Conservation (phyloP, 1,139 yeast species). For the Scheffersomyces segobiensis region DNA sequence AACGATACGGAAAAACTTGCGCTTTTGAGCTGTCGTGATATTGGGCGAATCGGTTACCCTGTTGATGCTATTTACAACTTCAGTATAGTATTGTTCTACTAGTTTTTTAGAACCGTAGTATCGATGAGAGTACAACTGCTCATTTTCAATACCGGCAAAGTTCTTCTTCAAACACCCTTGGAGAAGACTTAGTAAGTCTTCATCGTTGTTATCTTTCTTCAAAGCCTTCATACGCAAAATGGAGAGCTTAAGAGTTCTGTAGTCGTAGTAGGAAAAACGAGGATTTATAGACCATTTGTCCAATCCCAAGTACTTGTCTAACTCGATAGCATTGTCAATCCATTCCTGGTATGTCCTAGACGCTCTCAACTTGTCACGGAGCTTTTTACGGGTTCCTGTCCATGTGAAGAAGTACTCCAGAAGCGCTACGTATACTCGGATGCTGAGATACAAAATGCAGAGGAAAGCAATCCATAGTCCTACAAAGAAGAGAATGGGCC, state of each 20-base stretch:
- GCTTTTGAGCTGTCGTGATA: slow-evolving; percentile 43
- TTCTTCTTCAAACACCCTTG: slow-evolving; percentile 72
- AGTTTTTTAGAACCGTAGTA: slow-evolving; percentile 73
- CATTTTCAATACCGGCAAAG: slow-evolving; percentile 78
- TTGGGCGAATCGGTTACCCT: slow-evolving; percentile 40
- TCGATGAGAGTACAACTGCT: slow-evolving; percentile 69
- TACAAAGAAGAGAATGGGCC: slow-evolving; percentile 61
- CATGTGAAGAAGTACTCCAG: slow-evolving; percentile 61
- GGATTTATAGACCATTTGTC: slow-evolving; percentile 67
- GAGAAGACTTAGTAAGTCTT: slow-evolving; percentile 54
- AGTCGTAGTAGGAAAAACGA: slow-evolving; percentile 68
- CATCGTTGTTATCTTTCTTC: slow-evolving; percentile 33
- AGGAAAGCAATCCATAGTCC: slow-evolving; percentile 55
- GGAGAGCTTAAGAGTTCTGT: slow-evolving; percentile 55
- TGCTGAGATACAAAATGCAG: slow-evolving; percentile 48
- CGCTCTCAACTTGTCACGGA: slow-evolving; percentile 50
- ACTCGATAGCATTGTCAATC: slow-evolving; percentile 54
- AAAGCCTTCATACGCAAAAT: slow-evolving; percentile 43
- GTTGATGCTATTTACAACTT: slow-evolving; percentile 51
- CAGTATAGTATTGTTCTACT: slow-evolving; percentile 55
- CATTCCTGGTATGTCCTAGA: slow-evolving; percentile 62
- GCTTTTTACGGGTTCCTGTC: slow-evolving; percentile 55
- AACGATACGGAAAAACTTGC: slow-evolving; percentile 56
- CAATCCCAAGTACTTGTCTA: slow-evolving; percentile 60
- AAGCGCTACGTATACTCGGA: slow-evolving; percentile 63